These are phyloP conservation scores for Clonostachys byssicola DNA, from an alignment of 2,329 filamentous ascomycete species.

Conservation along the genomic window DNA sequence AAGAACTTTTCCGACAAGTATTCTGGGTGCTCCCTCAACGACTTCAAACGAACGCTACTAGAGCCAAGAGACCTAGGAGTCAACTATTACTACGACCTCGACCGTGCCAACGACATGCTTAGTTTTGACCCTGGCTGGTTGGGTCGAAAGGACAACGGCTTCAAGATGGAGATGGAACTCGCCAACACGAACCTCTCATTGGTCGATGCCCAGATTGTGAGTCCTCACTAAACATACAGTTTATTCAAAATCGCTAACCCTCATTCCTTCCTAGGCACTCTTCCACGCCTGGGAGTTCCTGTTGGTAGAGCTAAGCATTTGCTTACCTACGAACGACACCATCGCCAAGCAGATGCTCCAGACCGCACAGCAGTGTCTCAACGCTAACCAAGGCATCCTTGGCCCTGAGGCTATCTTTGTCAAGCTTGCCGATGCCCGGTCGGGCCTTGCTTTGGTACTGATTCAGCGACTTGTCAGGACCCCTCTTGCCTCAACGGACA, in stretches of 20 bases:
- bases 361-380: conserved; percentile 73
- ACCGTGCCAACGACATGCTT: conserved; percentile 72
- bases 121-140: conserved; percentile 75
- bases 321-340: conserved; percentile 43
- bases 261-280: conserved; percentile 51
- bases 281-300: conserved; percentile 89
- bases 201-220: conserved; percentile 85
- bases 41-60: conserved; percentile 74
- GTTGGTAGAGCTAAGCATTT: conserved; percentile 74
- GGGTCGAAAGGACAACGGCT: conserved; percentile 65
- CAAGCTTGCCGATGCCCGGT: conserved; percentile 69
- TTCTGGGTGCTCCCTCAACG: conserved; percentile 64
- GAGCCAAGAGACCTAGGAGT: conserved; percentile 63
- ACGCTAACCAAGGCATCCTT: conserved; percentile 68
- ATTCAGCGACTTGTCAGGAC: conserved; percentile 72
- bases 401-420: conserved; percentile 80
- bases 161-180: conserved; percentile 74
- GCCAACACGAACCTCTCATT: conserved; percentile 90
- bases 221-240: conserved; percentile 20
- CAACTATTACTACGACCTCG: conserved; percentile 81
- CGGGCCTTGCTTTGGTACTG: conserved; percentile 77
- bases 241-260: conserved; percentile 7
- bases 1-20: conserved; percentile 82
- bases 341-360: conserved; percentile 68
- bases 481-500: conserved; percentile 42